Base-by-base conservation (phyloP, 179 eudicot species). In the Silene vulgaris region DNA sequence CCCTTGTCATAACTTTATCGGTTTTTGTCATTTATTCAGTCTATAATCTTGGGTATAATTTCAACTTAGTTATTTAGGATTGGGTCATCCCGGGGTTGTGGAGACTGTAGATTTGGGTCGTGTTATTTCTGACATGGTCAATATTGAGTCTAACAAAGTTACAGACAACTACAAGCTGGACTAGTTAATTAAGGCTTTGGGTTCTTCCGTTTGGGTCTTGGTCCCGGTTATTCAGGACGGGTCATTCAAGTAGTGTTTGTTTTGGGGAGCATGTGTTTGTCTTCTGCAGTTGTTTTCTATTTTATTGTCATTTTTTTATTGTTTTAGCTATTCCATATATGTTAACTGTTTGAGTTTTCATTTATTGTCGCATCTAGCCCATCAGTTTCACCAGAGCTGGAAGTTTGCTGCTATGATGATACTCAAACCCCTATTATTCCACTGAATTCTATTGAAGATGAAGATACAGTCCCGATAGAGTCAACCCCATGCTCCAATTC, bases 381-480 rank as follows among this genome's bases (percentile, higher is more conserved):
- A 20, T 80, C 77, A 56, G 50, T 13, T 43, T 78, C 84, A 8
- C 69, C 73, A 59, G 80, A 78, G 65, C 62, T 71, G 78, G 84
- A 69, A 77, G 81, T 80, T 69, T 65, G 76, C 43, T 21, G 50
- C 29, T 66, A 72, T 76, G 87, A 85, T 77, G 88, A 85, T 81
- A 73, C 20, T 28, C 45, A 48, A 16, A 82, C 81, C 73, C 90
- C 90, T 45, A 30, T 79, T 40, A 80, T 91, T 81, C 88, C 89
- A 26, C 61, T 84, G 66, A 85, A 71, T 83, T 85, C 91, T 21
- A 79, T 81, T 65, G 96, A 89, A 84, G 91, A 87, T 73, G 81
- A 64, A 29, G 85, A 69, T 62, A 72, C 65, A 66, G 65, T 69
- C 26, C 71, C 61, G 17, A 57, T 43, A 23, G 77, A 62, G 60